phyloP scores from a whole-genome alignment of 108 stramenopile genomes.

The Epipyxis sp. region DNA sequence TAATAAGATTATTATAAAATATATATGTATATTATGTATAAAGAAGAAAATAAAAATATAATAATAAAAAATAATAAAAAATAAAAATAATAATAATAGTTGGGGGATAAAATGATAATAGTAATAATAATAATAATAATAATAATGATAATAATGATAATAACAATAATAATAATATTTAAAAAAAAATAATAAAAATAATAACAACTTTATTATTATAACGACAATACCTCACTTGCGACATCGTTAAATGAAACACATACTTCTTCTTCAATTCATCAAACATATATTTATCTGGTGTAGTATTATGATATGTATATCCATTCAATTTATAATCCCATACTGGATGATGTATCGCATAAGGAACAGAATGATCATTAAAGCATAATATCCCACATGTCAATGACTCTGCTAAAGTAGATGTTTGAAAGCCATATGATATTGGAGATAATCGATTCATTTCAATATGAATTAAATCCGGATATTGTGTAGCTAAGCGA shows the following conservation, averaged over 20 bases:
- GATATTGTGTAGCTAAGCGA: conserved; percentile 2
- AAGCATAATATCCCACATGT: background rate
- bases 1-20: background rate
- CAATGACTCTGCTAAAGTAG: background rate
- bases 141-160: no score
- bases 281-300: background rate
- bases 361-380: background rate
- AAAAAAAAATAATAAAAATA: background rate
- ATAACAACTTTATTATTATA: background rate
- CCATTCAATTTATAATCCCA: background rate
- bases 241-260: conserved; percentile 19
- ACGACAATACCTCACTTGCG: background rate
- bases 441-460: background rate
- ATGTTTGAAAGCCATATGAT: conserved; percentile 20
- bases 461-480: conserved; percentile 1
- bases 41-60: no score
- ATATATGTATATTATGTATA: no score
- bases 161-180: no score
- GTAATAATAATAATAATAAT: no score
- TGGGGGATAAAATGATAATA: no score
- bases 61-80: background rate
- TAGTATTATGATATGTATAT: background rate
- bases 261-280: background rate
- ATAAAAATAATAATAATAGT: background rate
- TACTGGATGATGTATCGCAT: background rate